Base-by-base conservation (phyloP, 345 rosid genomes). In the Psidium guajava region DNA sequence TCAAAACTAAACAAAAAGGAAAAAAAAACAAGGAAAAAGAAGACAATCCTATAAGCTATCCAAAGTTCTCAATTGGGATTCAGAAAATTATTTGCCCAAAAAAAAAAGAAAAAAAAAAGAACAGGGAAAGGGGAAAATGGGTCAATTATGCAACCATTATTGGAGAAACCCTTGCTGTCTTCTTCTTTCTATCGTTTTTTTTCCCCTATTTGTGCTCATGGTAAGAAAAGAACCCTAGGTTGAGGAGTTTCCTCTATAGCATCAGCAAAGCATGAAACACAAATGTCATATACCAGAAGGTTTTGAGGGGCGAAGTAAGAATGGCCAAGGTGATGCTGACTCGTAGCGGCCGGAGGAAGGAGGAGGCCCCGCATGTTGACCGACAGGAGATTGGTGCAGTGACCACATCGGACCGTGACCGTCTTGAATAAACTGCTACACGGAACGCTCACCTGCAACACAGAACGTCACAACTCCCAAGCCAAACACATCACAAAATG, bases 341-440 rank as follows among this genome's bases (percentile, higher is more conserved):
- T 95, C 20, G 96, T 87, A 1, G 77, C 12, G 36, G 77, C 47
- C 47, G 96, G 87, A 47, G 99, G 98, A 83, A 93, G 92, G 28
- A 94, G 91, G 81, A 89, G 86, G 83, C 93, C 89, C 22, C 96
- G 91, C 96, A 92, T 95, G 92, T 90, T 94, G 84, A 93, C 98
- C 6, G 99, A 93, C 83, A 98, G 89, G 81, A 98, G 98, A 87
- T 93, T 95, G 95, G 95, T 91, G 91, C 99, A 98, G 93, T 97
- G 98, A 44, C 99, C 99, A 85, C 99, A 98, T 87, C 98, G 93
- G 74, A 98, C 98, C 11, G 99, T 94, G 53, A 98, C 99, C 16
- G 96, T 93, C 95, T 95, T 98, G 95, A 92, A 93, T 94, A 98
- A 91, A 92, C 98, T 98, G 25, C 95, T 86, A 94, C 94, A 91